phyloP scores from a whole-genome alignment of 768 basidiomycete genomes.

The Agaricus blazei region DNA sequence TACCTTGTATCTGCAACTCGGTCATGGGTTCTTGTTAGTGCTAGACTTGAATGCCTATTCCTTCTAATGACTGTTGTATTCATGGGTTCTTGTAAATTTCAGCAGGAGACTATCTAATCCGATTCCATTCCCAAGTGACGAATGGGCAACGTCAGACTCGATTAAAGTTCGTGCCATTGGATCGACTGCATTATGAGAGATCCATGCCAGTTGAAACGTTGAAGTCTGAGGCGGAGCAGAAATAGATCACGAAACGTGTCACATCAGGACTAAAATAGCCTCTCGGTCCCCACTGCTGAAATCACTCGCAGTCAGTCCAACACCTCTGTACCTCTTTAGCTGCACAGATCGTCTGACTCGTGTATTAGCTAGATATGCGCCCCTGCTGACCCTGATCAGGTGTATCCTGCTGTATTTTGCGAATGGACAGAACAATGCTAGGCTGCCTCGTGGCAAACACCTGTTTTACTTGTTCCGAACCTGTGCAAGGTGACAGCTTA shows the following conservation, averaged over 20 bases:
- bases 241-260: constrained; percentile 2
- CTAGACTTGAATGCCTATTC: background rate
- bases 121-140: no score
- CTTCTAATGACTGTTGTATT: background rate
- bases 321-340: background rate
- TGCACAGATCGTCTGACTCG: background rate
- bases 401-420: background rate
- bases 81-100: background rate
- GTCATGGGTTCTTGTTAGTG: background rate
- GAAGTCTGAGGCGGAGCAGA: background rate
- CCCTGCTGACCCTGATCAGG: constrained; percentile 1
- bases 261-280: no score
- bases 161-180: no score
- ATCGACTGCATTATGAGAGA: no score
- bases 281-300: background rate
- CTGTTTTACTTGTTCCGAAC: constrained; percentile 2
- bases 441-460: constrained; percentile 8
- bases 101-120: background rate
- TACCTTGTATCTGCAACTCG: background rate
- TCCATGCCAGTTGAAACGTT: background rate
- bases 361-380: background rate
- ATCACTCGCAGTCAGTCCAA: background rate
- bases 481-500: constrained; percentile 7
- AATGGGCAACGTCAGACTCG: no score
- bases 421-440: background rate